Conservation (phyloP, 139 green algal genomes). For the Nannochloris sp. region DNA sequence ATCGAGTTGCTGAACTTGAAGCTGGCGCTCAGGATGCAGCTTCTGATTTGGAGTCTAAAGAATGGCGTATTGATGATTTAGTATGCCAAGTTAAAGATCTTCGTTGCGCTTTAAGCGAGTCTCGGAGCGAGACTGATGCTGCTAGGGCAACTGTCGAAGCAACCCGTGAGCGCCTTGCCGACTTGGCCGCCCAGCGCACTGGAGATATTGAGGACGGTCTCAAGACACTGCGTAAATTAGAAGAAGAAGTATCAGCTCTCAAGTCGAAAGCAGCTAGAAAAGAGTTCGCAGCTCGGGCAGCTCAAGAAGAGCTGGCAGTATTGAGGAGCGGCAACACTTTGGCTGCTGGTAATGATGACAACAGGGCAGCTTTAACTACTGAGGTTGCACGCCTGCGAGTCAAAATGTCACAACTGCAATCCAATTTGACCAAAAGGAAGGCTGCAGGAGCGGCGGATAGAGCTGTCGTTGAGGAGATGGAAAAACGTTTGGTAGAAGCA, state of each 20-base stretch:
- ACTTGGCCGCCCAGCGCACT: background rate
- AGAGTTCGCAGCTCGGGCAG: background rate
- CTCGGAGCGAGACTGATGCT: background rate
- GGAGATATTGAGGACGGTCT: background rate
- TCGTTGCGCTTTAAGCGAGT: background rate
- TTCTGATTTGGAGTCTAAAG: slow-evolving; percentile 5
- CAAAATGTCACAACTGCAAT: background rate
- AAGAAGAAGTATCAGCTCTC: background rate
- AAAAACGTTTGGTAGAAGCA: background rate
- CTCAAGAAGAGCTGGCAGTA: background rate
- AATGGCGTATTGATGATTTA: slow-evolving; percentile 23
- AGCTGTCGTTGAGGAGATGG: background rate
- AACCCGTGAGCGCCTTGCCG: background rate
- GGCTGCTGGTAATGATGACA: background rate
- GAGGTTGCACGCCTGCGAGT: no score
- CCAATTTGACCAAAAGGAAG: background rate
- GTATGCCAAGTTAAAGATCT: background rate
- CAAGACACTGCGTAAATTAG: background rate
- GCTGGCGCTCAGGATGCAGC: background rate
- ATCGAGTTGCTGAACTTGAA: background rate
- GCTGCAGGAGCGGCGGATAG: background rate
- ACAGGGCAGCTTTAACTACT: no score
- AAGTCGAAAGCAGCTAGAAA: background rate
- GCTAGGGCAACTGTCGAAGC: background rate
- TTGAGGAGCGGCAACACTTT: background rate